phyloP scores from a whole-genome alignment of 208 protist genomes.

The Leishmania arabica region DNA sequence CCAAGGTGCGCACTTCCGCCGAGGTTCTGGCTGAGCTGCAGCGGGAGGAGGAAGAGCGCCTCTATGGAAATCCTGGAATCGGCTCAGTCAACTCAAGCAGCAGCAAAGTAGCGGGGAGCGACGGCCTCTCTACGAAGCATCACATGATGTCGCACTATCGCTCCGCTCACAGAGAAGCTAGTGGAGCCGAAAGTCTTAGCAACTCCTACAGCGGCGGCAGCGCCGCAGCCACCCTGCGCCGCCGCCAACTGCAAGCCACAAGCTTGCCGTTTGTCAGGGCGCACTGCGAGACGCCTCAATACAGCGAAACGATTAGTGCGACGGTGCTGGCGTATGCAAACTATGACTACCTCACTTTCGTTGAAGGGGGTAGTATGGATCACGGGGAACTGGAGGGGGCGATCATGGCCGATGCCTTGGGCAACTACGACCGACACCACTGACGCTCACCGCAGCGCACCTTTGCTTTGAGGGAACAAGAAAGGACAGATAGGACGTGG shows the following conservation, averaged over 20 bases:
- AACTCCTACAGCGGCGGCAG: constrained; percentile 2
- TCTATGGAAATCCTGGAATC: constrained; percentile 28
- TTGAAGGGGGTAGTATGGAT: constrained; percentile 60
- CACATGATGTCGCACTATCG: constrained; percentile 59
- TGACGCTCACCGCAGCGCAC: background rate
- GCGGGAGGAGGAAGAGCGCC: constrained; percentile 42
- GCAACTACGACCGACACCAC: constrained; percentile 52
- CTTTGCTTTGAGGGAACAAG: background rate
- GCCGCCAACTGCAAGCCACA: constrained; percentile 1
- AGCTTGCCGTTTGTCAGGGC: constrained; percentile 51
- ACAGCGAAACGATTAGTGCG: constrained; percentile 55
- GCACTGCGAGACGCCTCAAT: constrained; percentile 35
- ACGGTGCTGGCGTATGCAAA: constrained; percentile 51
- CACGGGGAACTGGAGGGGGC: constrained; percentile 60
- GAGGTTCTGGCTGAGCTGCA: constrained; percentile 56
- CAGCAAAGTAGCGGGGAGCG: background rate
- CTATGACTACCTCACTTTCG: constrained; percentile 81
- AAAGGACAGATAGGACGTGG: background rate
- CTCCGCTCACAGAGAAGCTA: constrained; percentile 28
- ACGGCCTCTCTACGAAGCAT: constrained; percentile 25
- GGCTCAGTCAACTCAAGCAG: background rate
- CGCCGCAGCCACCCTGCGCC: constrained; percentile 1
- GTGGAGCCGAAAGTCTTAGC: constrained; percentile 3
- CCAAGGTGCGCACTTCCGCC: constrained; percentile 48
- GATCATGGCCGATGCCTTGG: constrained; percentile 86